phyloP scores from a whole-genome alignment of 2,329 filamentous ascomycete genomes.

The Aspergillus puulaauensis region DNA sequence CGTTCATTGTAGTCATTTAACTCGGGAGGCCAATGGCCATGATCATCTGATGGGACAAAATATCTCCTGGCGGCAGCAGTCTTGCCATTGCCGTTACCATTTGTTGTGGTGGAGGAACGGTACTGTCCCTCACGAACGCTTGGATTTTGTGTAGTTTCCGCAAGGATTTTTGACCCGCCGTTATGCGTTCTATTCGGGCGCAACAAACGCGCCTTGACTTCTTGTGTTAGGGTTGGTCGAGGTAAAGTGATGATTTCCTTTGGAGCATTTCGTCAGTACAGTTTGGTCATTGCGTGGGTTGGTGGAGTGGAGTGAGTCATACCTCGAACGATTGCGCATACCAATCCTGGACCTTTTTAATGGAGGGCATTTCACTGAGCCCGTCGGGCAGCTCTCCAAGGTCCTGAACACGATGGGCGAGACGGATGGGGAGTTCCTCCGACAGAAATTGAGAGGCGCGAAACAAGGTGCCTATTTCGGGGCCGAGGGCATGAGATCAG shows the following conservation, averaged over 20 bases:
- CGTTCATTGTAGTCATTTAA: conserved; percentile 90
- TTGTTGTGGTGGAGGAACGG: conserved; percentile 48
- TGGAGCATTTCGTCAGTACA: conserved; percentile 22
- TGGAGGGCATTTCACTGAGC: conserved; percentile 96
- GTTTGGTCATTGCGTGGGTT: conserved; percentile 1
- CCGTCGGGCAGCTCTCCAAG: conserved; percentile 90
- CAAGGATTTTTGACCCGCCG: conserved; percentile 66
- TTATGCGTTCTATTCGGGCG: conserved; percentile 50
- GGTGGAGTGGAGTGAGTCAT: conserved; percentile 36
- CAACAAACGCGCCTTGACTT: conserved; percentile 77
- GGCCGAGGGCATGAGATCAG: conserved; percentile 15
- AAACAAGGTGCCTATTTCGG: conserved; percentile 77
- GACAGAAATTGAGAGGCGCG: conserved; percentile 97
- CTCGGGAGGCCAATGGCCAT: conserved; percentile 87
- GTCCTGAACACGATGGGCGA: conserved; percentile 95
- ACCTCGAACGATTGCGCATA: conserved; percentile 99
- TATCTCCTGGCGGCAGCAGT: conserved; percentile 64
- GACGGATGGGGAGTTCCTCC: conserved; percentile 93
- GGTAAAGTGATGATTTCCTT: conserved; percentile 86
- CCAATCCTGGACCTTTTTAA: conserved; percentile 93
- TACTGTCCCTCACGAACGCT: conserved; percentile 85
- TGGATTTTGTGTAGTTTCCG: conserved; percentile 84
- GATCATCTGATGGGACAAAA: conserved; percentile 88
- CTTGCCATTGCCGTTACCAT: conserved; percentile 52
- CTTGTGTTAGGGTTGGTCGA: conserved; percentile 71